Conservation (phyloP, 106 monocot genomes). For the Platanthera zijinensis region DNA sequence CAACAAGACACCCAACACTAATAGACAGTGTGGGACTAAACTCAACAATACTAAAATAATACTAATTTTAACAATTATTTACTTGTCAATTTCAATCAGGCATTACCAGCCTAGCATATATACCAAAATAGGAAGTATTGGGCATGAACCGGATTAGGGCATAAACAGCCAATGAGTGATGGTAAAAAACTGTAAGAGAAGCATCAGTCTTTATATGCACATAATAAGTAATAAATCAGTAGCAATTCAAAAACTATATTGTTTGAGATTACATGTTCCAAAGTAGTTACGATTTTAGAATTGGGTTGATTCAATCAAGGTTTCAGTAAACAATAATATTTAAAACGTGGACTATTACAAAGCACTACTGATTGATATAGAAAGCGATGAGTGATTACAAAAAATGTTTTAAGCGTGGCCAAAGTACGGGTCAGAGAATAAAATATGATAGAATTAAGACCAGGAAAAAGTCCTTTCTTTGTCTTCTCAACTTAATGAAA, state of each 20-base stretch:
- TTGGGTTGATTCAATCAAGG: background rate
- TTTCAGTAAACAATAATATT: background rate
- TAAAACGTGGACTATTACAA: background rate
- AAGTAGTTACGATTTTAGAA: background rate
- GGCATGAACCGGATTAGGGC: too few relatives aligned
- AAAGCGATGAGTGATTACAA: background rate
- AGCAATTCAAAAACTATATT: background rate
- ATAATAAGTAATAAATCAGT: background rate
- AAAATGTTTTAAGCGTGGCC: background rate
- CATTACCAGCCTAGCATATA: too few relatives aligned
- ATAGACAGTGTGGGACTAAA: too few relatives aligned
- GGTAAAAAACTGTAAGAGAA: background rate
- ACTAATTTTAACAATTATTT: too few relatives aligned
- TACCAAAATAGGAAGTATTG: too few relatives aligned
- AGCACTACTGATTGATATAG: background rate
- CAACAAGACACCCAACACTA: too few relatives aligned
- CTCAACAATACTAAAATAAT: too few relatives aligned
- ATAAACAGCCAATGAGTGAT: too few relatives aligned
- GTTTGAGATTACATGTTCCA: background rate
- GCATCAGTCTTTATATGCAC: background rate
- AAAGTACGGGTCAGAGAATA: background rate
- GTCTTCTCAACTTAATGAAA: background rate
- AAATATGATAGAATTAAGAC: background rate
- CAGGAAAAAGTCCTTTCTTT: background rate
- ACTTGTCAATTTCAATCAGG: too few relatives aligned